Evolutionary conservation across 768 basidiomycete genomes (phyloP).

Genomic region (Tricholoma furcatifolium): DNA sequence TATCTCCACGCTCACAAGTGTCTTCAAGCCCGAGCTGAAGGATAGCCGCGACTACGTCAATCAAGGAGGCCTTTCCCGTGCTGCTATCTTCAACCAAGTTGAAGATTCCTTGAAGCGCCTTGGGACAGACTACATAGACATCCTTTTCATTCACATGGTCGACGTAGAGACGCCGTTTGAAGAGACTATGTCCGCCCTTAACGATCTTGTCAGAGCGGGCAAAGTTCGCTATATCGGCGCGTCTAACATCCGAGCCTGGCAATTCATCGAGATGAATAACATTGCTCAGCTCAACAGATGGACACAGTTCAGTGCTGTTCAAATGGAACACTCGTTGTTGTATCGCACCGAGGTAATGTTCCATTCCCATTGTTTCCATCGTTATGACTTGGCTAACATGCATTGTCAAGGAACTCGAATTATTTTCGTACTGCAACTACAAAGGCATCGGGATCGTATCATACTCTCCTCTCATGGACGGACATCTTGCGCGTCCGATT

Average conservation of each 20-base stretch:
- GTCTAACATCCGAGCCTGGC: constrained; percentile 43
- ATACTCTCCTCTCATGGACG: constrained; percentile 40
- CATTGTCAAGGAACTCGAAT: constrained; percentile 37
- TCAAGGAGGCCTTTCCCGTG: constrained; percentile 14
- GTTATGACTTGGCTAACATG: neutral
- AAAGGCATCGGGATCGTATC: constrained; percentile 53
- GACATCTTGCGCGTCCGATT: constrained; percentile 35
- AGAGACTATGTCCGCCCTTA: constrained; percentile 46
- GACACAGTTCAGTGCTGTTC: constrained; percentile 55
- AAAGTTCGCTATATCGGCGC: constrained; percentile 52
- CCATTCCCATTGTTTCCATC: neutral
- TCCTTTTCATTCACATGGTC: constrained; percentile 41
- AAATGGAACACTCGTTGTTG: constrained; percentile 49
- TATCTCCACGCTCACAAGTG: neutral
- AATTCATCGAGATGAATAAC: constrained; percentile 41
- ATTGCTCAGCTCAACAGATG: constrained; percentile 43
- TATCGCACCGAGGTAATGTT: constrained; percentile 54
- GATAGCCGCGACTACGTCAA: constrained; percentile 16
- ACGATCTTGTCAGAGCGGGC: constrained; percentile 38
- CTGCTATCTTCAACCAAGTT: constrained; percentile 32
- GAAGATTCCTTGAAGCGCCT: constrained; percentile 28
- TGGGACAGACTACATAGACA: constrained; percentile 28
- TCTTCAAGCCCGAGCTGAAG: constrained; percentile 2
- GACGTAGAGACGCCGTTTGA: constrained; percentile 29
- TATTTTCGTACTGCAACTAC: constrained; percentile 42